Conservation (phyloP, 2,329 filamentous ascomycete genomes). For the Stachybotrys chlorohalonatus region DNA sequence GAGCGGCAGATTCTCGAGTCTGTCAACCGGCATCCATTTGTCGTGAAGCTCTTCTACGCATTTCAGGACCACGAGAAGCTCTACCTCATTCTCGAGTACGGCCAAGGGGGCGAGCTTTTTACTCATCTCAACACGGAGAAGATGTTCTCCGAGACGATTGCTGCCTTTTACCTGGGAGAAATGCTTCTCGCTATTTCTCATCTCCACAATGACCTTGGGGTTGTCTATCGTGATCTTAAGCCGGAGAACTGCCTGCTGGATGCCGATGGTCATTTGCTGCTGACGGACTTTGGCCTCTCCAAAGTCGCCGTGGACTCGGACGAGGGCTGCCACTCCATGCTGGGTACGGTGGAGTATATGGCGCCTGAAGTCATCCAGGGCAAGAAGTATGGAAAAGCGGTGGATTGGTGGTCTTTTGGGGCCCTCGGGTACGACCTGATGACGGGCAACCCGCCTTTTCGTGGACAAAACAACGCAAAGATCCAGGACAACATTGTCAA, state of each 20-base stretch:
- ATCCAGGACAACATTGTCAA: constrained; percentile 94
- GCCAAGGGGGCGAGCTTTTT: constrained; percentile 92
- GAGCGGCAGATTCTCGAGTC: constrained; percentile 92
- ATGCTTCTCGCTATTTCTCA: constrained; percentile 92
- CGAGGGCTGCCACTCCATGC: constrained; percentile 73
- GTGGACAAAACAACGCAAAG: constrained; percentile 83
- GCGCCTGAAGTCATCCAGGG: constrained; percentile 88
- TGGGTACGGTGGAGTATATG: constrained; percentile 98
- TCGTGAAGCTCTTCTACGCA: constrained; percentile 95
- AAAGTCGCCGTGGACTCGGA: constrained; percentile 75
- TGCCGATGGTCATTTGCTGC: constrained; percentile 78
- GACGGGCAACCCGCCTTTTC: constrained; percentile 86
- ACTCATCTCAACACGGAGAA: constrained; percentile 88
- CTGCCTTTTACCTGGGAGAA: constrained; percentile 97
- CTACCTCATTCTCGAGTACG: constrained; percentile 95
- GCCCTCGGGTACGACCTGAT: constrained; percentile 87
- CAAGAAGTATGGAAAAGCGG: constrained; percentile 82
- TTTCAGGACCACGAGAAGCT: constrained; percentile 98
- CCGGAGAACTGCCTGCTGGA: constrained; percentile 96
- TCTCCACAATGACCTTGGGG: constrained; percentile 82
- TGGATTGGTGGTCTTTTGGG: constrained; percentile 98
- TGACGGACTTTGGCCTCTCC: constrained; percentile 94
- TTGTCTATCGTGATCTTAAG: constrained; percentile 95
- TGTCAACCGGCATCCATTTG: constrained; percentile 92
- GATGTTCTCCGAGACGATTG: constrained; percentile 85